These are phyloP conservation scores for Fallopia convolvulus DNA, from an alignment of 148 eudicot species.

Conservation along the genomic window DNA sequence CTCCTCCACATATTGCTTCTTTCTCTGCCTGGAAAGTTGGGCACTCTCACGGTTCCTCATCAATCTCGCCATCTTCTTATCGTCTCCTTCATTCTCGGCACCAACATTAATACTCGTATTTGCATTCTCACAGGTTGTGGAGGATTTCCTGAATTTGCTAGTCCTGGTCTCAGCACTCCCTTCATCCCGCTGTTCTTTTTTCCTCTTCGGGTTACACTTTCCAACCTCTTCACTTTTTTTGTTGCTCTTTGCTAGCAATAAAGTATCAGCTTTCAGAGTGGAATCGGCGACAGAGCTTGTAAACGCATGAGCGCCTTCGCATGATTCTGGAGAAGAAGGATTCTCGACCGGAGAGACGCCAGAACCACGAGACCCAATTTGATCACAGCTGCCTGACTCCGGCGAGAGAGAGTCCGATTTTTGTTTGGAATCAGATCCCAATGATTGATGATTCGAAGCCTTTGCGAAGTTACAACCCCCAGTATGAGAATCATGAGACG, in stretches of 20 bases:
- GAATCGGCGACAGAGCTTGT: background rate
- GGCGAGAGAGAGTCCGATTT: background rate
- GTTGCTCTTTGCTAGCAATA: slow-evolving; percentile 8
- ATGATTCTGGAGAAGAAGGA: slow-evolving; percentile 29
- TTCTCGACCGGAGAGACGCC: slow-evolving; percentile 12
- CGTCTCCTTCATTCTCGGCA: slow-evolving; percentile 33
- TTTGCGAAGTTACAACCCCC: slow-evolving; percentile 14
- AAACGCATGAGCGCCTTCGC: slow-evolving; percentile 12
- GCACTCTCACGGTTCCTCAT: slow-evolving; percentile 91
- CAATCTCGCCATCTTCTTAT: slow-evolving; percentile 65
- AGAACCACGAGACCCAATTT: background rate
- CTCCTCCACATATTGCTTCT: slow-evolving; percentile 87
- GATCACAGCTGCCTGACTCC: slow-evolving; percentile 10
- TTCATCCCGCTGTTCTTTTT: slow-evolving; percentile 37
- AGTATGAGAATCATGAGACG: slow-evolving; percentile 15
- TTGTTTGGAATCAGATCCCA: background rate
- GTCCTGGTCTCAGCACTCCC: slow-evolving; percentile 27
- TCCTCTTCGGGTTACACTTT: slow-evolving; percentile 46
- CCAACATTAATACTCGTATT: slow-evolving; percentile 8
- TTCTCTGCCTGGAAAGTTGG: slow-evolving; percentile 81
- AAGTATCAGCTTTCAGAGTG: background rate
- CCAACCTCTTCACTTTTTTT: background rate
- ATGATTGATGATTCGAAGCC: background rate
- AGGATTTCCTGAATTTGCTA: slow-evolving; percentile 44
- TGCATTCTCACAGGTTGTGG: slow-evolving; percentile 5